Conservation (phyloP, 495 filamentous ascomycete species). For the Talaromyces borbonicus region DNA sequence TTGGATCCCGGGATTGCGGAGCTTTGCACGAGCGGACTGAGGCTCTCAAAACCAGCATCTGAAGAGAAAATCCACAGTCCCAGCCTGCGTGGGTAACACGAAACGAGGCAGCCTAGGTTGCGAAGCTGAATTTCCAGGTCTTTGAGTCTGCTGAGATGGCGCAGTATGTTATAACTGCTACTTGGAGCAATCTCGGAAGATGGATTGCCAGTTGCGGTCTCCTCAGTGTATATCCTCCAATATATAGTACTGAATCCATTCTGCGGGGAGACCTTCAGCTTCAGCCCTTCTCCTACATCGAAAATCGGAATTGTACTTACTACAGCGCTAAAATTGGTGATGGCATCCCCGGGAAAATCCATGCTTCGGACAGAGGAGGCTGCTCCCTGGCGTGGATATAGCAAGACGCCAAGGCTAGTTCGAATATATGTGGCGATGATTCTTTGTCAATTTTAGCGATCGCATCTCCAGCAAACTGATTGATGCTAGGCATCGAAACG, state of each 20-base stretch:
- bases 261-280: slow-evolving; percentile 13
- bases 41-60: slow-evolving; percentile 31
- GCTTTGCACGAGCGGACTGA: slow-evolving; percentile 20
- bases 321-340: slow-evolving; percentile 38
- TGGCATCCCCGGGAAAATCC: slow-evolving; percentile 39
- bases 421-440: neutral
- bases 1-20: slow-evolving; percentile 18
- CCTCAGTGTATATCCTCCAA: slow-evolving; percentile 41
- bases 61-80: slow-evolving; percentile 37
- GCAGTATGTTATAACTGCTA: slow-evolving; percentile 35
- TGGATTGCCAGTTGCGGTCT: slow-evolving; percentile 23
- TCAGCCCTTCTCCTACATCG: neutral
- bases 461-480: slow-evolving; percentile 3
- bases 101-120: slow-evolving; percentile 29
- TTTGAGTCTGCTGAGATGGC: slow-evolving; percentile 36
- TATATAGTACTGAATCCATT: slow-evolving; percentile 41
- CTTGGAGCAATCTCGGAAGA: slow-evolving; percentile 24
- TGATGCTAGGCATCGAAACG: slow-evolving; percentile 2
- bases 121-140: slow-evolving; percentile 32
- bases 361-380: slow-evolving; percentile 22
- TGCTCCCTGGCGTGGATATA: slow-evolving; percentile 18
- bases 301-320: slow-evolving; percentile 20
- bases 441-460: slow-evolving; percentile 4
- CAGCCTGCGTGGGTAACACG: slow-evolving; percentile 31
- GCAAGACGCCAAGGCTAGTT: slow-evolving; percentile 12